Percentiles rank a stretch among this genome's conserved stretches.
phyloP scores from a whole-genome alignment of 768 basidiomycete genomes.

The Mycena vulgaris region DNA sequence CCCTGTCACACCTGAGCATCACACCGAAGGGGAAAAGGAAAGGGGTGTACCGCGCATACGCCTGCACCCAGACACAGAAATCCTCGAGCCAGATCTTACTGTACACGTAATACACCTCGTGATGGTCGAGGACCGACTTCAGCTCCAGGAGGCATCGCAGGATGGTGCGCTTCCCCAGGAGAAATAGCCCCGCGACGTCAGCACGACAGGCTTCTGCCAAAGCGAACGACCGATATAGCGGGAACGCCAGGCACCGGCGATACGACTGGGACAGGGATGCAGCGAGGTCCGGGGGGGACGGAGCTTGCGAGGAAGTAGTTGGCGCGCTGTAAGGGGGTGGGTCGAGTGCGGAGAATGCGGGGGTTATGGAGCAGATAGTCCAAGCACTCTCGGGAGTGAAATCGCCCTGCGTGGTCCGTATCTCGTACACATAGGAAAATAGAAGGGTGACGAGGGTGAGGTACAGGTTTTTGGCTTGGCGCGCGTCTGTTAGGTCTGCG shows the following conservation, averaged over 20 bases:
- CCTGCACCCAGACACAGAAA: conserved; percentile 86
- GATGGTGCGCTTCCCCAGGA: conserved; percentile 73
- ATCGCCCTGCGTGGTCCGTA: conserved; percentile 82
- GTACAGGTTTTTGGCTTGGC: conserved; percentile 75
- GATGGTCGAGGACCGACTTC: conserved; percentile 83
- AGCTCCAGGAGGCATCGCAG: conserved; percentile 79
- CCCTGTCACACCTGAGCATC: conserved; percentile 58
- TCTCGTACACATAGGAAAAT: conserved; percentile 88
- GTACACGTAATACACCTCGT: conserved; percentile 92
- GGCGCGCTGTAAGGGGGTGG: conserved; percentile 65
- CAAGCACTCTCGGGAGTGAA: conserved; percentile 92
- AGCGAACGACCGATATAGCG: conserved; percentile 84
- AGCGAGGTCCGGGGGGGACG: conserved; percentile 63
- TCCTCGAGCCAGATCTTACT: conserved; percentile 91
- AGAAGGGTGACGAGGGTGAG: conserved; percentile 79
- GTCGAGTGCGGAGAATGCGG: conserved; percentile 89
- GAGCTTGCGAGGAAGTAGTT: conserved; percentile 43
- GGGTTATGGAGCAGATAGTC: conserved; percentile 82
- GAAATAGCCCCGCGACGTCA: conserved; percentile 74
- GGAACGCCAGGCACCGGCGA: conserved; percentile 82
- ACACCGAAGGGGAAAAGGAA: neutral
- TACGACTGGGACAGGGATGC: conserved; percentile 74
- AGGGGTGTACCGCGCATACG: conserved; percentile 71
- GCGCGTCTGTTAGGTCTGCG: conserved; percentile 73
- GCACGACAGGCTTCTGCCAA: conserved; percentile 77